Percentiles rank a stretch among this genome's conserved stretches.
These are phyloP conservation scores for Xylaria sp. DNA, from an alignment of 2,329 filamentous ascomycete species.

Conservation along the genomic window DNA sequence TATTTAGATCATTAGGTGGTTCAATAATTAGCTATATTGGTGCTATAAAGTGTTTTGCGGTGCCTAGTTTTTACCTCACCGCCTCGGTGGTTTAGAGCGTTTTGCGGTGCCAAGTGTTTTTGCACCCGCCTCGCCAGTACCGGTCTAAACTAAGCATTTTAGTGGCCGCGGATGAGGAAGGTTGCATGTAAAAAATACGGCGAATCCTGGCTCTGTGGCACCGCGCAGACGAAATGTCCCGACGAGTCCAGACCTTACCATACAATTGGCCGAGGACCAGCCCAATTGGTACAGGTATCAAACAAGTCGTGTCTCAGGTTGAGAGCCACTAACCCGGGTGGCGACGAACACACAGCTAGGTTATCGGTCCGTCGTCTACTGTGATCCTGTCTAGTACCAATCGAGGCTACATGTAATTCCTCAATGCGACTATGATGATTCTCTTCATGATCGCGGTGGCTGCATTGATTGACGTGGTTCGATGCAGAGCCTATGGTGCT, in stretches of 20 bases:
- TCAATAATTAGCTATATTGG: too few relatives aligned
- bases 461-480: conserved; percentile 9
- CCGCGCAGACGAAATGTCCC: conserved; percentile 21
- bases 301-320: conserved; percentile 37
- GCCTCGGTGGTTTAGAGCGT: too few relatives aligned
- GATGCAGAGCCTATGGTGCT: conserved; percentile 1
- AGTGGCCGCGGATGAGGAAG: conserved; percentile 21
- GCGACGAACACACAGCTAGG: conserved; percentile 16
- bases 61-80: too few relatives aligned
- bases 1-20: too few relatives aligned
- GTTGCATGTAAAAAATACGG: conserved; percentile 21
- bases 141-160: too few relatives aligned
- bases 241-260: conserved; percentile 15
- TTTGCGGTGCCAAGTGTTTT: too few relatives aligned
- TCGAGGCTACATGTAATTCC: neutral
- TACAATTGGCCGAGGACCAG: conserved; percentile 31
- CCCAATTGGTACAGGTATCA: conserved; percentile 34
- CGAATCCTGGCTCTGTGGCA: conserved; percentile 23
- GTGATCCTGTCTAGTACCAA: neutral
- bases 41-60: too few relatives aligned
- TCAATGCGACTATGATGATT: neutral
- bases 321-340: conserved; percentile 16
- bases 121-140: too few relatives aligned
- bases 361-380: conserved; percentile 25
- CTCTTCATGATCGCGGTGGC: neutral